Evolutionary conservation across 768 basidiomycete species (phyloP), one percentile per base, ranked within the genome.

Genomic region (Sarcodon aspratus): DNA sequence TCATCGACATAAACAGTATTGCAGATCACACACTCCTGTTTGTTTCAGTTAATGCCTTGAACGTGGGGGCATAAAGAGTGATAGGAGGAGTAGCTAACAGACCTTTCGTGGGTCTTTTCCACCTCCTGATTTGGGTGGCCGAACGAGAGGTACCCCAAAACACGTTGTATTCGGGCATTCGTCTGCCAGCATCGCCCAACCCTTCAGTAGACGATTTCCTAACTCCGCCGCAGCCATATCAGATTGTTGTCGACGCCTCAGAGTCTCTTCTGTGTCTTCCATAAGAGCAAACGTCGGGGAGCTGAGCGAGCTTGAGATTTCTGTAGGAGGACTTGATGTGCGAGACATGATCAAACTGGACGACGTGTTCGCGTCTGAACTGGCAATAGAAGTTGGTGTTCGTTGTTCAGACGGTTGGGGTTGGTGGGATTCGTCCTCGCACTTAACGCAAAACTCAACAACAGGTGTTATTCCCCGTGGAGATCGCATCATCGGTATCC

Each of bases 131-230:
- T 76, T 85, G 15, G 87, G 85, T 36, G 83, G 83, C 45, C 88
- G 70, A 51, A 92, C 82, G 11, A 93, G 76, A n/a, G 90, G 91
- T 6, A 91, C 70, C 10, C 88, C 88, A 63, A 79, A 82, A 59
- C 91, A 93, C 18, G 65, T 61, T 4, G 60, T 54, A 55, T 77
- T 83, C 0, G 79, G 77, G 58, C 91, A 93, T 65, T 90, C 87
- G 35, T 92, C 87, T 18, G 74, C 86, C n/a, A 93, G 70, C 85
- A 93, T 87, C 0, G 90, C 79, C 86, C 87, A 93, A 36, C 85
- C 90, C 57, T 78, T 80, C 43, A 93, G 65, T 51, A 93, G 69
- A 21, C 79, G 75, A 53, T 76, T 81, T 40, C 85, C 91, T 32
- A 93, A 86, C 58, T 85, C 84, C 46, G 79, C 65, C 3, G 88